A percentile compares a stretch with the other conserved stretches of the same genome.
Conservation (phyloP, 805 yeast genomes). For the Wilhelminamyces savonicus region DNA sequence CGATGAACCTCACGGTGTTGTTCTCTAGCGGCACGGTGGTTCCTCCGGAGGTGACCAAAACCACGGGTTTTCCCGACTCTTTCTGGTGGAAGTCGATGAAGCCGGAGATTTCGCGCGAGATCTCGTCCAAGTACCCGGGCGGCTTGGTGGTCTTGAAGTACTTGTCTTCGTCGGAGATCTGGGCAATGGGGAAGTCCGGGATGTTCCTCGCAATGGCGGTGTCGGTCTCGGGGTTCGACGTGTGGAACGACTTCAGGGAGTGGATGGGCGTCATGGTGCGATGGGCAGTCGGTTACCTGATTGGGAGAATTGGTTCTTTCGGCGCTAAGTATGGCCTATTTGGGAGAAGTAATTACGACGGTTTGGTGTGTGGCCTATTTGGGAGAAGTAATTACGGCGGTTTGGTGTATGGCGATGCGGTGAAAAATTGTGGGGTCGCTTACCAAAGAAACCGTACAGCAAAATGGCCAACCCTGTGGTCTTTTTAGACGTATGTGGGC, state of each 20-base stretch:
- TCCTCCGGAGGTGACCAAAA: conserved; percentile 90
- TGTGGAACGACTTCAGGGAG: conserved; percentile 31
- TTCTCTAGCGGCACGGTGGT: conserved; percentile 97
- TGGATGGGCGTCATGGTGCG: no score
- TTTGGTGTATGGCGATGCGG: no score
- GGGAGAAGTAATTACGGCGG: no score
- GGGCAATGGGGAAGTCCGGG: conserved; percentile 76
- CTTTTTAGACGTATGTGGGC: no score
- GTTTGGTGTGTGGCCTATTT: no score
- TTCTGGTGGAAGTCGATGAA: conserved; percentile 54
- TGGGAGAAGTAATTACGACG: no score
- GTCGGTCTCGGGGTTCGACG: conserved; percentile 63
- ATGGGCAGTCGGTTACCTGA: no score
- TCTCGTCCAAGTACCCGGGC: conserved; percentile 65
- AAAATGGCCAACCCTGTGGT: no score
- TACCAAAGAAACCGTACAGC: no score
- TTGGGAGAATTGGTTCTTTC: no score
- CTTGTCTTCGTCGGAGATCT: conserved; percentile 60
- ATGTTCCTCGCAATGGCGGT: conserved; percentile 76
- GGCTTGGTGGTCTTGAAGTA: conserved; percentile 70
- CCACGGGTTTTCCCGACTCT: conserved; percentile 47
- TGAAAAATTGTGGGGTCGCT: no score
- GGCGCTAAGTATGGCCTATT: no score
- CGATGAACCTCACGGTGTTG: conserved; percentile 94
- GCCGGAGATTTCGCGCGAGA: conserved; percentile 48